Percentiles rank a stretch among this genome's conserved stretches.
Evolutionary conservation across 2,329 filamentous ascomycete genomes (phyloP).

Genomic region (Aspergillus fischeri): DNA sequence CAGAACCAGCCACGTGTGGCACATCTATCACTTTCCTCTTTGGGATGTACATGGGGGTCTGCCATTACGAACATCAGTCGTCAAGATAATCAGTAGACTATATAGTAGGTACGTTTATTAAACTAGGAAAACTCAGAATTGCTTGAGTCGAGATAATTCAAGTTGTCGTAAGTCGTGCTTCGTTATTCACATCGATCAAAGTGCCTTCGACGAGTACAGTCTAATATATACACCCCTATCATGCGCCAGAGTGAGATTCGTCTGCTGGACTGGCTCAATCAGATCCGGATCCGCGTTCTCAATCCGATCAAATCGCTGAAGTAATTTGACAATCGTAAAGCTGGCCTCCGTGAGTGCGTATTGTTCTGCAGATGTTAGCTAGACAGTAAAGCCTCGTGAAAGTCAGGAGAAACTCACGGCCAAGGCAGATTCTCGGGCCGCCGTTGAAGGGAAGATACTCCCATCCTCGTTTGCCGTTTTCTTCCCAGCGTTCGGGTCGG

Average conservation of each 20-base stretch:
- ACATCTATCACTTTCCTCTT: not conserved
- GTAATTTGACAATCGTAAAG: conserved; percentile 34
- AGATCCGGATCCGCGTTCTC: conserved; percentile 32
- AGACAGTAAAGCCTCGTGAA: not conserved
- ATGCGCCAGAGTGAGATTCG: conserved; percentile 31
- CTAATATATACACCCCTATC: conserved; percentile 26
- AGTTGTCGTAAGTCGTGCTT: not conserved
- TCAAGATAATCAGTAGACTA: too few relatives aligned
- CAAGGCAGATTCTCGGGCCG: conserved; percentile 38
- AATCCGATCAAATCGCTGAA: conserved; percentile 35
- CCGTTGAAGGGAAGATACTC: conserved; percentile 39
- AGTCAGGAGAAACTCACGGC: conserved; percentile 26
- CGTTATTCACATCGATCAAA: not conserved
- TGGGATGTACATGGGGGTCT: not conserved
- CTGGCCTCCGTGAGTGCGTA: conserved; percentile 42
- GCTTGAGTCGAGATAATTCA: not conserved
- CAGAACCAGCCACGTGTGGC: conserved; percentile 1
- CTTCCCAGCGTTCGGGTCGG: conserved; percentile 50
- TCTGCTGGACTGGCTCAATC: conserved; percentile 26
- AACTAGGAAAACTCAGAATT: not conserved
- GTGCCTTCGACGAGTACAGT: conserved; percentile 16
- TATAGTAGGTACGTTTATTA: too few relatives aligned
- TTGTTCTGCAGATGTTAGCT: conserved; percentile 30
- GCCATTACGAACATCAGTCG: not conserved
- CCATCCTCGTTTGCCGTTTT: conserved; percentile 31